Base-by-base conservation (phyloP, 1,284 basidiomycete genomes). In the Tremellales sp. region DNA sequence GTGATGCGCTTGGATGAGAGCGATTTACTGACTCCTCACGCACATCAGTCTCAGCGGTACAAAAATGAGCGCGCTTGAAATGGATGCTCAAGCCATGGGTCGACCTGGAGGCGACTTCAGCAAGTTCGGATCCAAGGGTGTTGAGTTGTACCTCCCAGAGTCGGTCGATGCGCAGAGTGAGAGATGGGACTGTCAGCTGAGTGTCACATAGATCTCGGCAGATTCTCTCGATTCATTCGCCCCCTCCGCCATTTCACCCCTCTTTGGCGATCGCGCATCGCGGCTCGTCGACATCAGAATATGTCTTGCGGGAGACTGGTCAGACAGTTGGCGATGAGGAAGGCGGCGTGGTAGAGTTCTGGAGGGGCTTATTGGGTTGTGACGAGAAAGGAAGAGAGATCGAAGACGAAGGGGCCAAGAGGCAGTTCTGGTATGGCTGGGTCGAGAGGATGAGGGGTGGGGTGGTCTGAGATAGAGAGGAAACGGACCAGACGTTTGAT, bases 141-240 rank as follows among this genome's bases (percentile, higher is more conserved):
- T 57, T 12, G 59, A 65, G 29, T 40, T 67, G 8, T 70, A 65
- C 39, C 53, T 70, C 2, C 61, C 67, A n/a, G 63, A 68, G 65
- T 66, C 24, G 19, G 38, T 18, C 8, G n/a, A 16, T 36, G 9
- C 34, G 18, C 8, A 31, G 29, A 10, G 10, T 31, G 29, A 10
- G 10, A 31, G 10, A 31, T 31, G 29, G 16, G 10, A 10, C 10
- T 10, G 10, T 31, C 29, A 12, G 6, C 18, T 3, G 13, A 8
- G 22, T n/a, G 29, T 16, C 29, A 31, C 26, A 4, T 24, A 65
- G 62, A 46, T 45, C 54, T 4, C 53, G 48, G 2, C 67, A 66
- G 33, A 48, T 69, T 1, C 10, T 58, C 10, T 65, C 65, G 1
- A 57, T 62, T 7, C 61, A 66, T 34, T 25, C 60, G 5, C 55